Evolutionary conservation across 768 basidiomycete species (phyloP).

Genomic region (Gloeostereum incarnatum): DNA sequence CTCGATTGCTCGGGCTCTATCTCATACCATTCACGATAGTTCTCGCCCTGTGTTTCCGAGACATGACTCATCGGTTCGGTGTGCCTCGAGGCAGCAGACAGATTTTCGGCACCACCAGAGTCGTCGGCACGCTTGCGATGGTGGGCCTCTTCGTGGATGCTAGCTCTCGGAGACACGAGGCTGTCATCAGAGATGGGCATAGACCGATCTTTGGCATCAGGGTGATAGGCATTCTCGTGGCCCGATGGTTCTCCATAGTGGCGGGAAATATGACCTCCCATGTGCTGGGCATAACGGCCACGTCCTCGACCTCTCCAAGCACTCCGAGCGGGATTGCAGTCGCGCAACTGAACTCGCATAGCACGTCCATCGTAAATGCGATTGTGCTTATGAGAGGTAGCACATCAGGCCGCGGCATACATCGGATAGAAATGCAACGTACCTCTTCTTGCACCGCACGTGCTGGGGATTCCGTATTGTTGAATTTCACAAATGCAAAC

Average conservation of each 20-base stretch:
- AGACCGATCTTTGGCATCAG: background rate
- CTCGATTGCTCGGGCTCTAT: conserved; percentile 21
- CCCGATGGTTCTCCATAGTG: background rate
- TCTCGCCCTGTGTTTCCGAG: conserved; percentile 15
- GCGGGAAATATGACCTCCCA: conserved; percentile 5
- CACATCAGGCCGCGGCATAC: background rate
- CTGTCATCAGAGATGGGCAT: background rate
- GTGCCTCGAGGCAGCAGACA: background rate
- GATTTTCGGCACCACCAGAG: background rate
- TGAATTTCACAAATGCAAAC: conserved; percentile 74
- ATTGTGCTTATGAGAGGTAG: conserved; percentile 45
- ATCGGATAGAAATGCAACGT: conserved; percentile 2
- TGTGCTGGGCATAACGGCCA: conserved; percentile 18
- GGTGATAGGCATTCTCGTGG: background rate
- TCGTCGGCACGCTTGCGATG: background rate
- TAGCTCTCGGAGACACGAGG: background rate
- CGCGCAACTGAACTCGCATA: conserved; percentile 69
- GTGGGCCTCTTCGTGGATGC: background rate
- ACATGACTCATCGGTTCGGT: background rate
- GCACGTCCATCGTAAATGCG: conserved; percentile 58
- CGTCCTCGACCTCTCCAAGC: conserved; percentile 33
- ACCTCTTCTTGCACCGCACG: conserved; percentile 63
- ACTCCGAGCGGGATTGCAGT: conserved; percentile 50
- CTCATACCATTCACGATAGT: conserved; percentile 37
- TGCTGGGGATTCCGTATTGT: conserved; percentile 52